phyloP scores from a whole-genome alignment of 768 basidiomycete species.

The Lactifluus subvellereus region DNA sequence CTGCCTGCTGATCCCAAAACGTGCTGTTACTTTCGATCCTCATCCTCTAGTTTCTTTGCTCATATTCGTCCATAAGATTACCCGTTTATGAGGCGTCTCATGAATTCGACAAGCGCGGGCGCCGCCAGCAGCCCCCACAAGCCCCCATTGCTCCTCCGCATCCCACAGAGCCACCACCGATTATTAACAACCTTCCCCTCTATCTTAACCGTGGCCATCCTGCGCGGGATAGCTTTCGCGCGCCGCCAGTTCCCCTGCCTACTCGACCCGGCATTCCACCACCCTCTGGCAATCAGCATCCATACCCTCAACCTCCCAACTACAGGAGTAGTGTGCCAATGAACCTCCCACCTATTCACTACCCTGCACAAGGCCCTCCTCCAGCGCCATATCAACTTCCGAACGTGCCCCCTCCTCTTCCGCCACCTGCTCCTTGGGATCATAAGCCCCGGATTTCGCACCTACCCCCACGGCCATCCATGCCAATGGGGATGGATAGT shows the following conservation, averaged over 20 bases:
- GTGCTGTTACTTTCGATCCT: slow-evolving; percentile 37
- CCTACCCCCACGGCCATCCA: slow-evolving; percentile 23
- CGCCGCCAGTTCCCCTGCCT: slow-evolving; percentile 27
- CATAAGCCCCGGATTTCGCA: slow-evolving; percentile 19
- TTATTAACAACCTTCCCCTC: slow-evolving; percentile 13
- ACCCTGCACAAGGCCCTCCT: slow-evolving; percentile 20
- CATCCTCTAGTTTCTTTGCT: slow-evolving; percentile 2
- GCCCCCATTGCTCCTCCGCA: slow-evolving; percentile 24
- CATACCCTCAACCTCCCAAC: slow-evolving; percentile 10
- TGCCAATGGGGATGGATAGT: slow-evolving; percentile 21
- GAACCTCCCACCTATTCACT: slow-evolving; percentile 22
- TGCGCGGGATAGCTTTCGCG: slow-evolving; percentile 19
- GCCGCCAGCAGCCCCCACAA: slow-evolving; percentile 37
- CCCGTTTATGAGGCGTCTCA: slow-evolving; percentile 78
- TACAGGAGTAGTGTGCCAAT: slow-evolving; percentile 10
- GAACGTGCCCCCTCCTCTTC: not conserved
- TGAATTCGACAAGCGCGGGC: slow-evolving; percentile 72
- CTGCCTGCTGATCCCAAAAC: slow-evolving; percentile 79
- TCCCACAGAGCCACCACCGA: slow-evolving; percentile 26
- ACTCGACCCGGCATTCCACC: slow-evolving; percentile 21
- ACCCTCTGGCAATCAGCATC: slow-evolving; percentile 28
- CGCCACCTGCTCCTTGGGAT: slow-evolving; percentile 8
- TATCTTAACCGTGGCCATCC: slow-evolving; percentile 15
- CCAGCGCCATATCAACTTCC: slow-evolving; percentile 17
- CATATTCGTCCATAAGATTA: slow-evolving; percentile 38